These are phyloP conservation scores for Skeletonema potamos DNA, from an alignment of 108 stramenopile genomes.

Conservation along the genomic window DNA sequence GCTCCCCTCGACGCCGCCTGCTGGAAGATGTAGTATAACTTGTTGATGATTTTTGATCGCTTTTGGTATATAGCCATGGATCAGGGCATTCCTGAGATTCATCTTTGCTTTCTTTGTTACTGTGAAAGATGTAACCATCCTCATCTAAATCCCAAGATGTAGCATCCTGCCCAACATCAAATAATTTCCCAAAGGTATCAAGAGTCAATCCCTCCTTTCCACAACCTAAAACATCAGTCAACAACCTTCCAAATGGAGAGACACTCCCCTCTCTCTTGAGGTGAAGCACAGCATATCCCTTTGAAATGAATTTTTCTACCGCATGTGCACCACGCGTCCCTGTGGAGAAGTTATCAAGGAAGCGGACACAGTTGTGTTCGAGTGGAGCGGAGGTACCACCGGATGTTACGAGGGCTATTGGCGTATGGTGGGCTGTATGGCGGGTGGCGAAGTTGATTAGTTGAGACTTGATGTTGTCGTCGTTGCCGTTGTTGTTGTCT, in stretches of 20 bases:
- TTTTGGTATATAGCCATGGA: conserved; percentile 36
- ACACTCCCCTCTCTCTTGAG: conserved; percentile 76
- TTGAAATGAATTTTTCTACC: conserved; percentile 85
- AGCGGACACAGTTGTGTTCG: conserved; percentile 88
- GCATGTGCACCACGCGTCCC: conserved; percentile 88
- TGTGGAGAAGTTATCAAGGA: conserved; percentile 95
- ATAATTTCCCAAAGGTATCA: conserved; percentile 58
- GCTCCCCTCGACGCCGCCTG: conserved; percentile 8
- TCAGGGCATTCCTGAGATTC: conserved; percentile 3
- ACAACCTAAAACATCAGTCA: conserved; percentile 56
- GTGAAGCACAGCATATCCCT: conserved; percentile 93
- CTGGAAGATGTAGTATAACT: conserved; percentile 1
- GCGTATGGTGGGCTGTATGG: conserved; percentile 71
- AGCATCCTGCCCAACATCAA: conserved; percentile 45
- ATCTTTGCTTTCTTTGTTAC: conserved; percentile 1
- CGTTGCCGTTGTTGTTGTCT: background rate
- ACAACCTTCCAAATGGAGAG: conserved; percentile 73
- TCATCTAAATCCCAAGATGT: conserved; percentile 41
- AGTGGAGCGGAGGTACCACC: conserved; percentile 88
- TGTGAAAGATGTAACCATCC: conserved; percentile 15
- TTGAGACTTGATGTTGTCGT: background rate
- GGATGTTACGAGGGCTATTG: conserved; percentile 85
- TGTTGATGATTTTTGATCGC: background rate
- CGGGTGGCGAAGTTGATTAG: conserved; percentile 57
- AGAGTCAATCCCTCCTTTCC: conserved; percentile 54